A percentile compares a stretch with the other conserved stretches of the same genome.
Conservation (phyloP, 257 asterid genomes). For the Cordia subcordata region DNA sequence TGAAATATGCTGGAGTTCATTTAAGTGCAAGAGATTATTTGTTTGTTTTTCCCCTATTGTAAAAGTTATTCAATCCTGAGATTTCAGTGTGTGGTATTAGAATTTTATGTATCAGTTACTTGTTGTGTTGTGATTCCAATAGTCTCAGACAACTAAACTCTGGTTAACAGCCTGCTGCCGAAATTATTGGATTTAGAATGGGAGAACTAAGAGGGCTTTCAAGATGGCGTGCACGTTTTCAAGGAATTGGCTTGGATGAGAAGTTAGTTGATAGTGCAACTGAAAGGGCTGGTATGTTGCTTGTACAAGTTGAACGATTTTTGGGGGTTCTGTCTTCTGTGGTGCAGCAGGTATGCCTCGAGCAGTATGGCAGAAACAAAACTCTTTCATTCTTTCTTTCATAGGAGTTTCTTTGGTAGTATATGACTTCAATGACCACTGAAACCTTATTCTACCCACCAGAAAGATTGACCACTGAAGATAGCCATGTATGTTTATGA, state of each 20-base stretch:
- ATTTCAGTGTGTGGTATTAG: too few relatives aligned
- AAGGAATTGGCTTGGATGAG: conserved; percentile 83
- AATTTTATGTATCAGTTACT: too few relatives aligned
- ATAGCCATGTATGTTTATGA: too few relatives aligned
- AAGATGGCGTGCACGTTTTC: conserved; percentile 91
- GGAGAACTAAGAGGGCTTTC: conserved; percentile 97
- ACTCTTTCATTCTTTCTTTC: conserved; percentile 1
- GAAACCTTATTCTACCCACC: too few relatives aligned
- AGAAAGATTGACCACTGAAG: too few relatives aligned
- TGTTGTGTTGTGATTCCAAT: too few relatives aligned
- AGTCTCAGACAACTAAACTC: not conserved
- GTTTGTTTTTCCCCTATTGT: too few relatives aligned
- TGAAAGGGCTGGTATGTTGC: conserved; percentile 87
- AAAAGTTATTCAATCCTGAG: too few relatives aligned
- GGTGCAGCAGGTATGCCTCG: conserved; percentile 68
- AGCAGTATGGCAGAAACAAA: not conserved
- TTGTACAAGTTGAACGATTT: conserved; percentile 76
- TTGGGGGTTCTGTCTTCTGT: conserved; percentile 73
- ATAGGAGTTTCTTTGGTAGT: not conserved
- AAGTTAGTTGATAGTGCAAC: conserved; percentile 71
- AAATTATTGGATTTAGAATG: conserved; percentile 83
- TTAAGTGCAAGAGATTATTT: too few relatives aligned
- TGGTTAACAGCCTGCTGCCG: conserved; percentile 80
- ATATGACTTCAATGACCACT: too few relatives aligned
- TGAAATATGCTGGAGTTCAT: too few relatives aligned